Base-by-base conservation (phyloP, 345 rosid genomes). In the Eutrema yunnanense region DNA sequence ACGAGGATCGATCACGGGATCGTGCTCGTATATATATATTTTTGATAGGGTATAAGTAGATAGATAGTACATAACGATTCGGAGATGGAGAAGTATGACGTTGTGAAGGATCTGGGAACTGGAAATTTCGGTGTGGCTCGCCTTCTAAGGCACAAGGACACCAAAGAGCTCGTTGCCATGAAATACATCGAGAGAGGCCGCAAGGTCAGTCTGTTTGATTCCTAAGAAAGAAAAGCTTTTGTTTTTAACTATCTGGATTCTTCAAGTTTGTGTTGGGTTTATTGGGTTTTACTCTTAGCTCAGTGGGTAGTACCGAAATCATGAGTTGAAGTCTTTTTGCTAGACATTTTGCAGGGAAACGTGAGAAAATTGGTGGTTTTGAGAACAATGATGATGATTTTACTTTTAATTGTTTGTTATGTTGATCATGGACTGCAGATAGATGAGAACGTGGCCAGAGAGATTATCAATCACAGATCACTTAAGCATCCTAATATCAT, bases 51-150 rank as follows among this genome's bases (percentile, higher is more conserved):
- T 22, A 22, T 22, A 56, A 26, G 47, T 52, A 43, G 32, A 33
- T 43, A 66, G 26, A 11, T 56, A 30, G 33, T 30, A 38, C 16
- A 48, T 65, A 63, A 9, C 52, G 66, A 13, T 64, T 65, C 26
- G 50, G 44, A 41, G 41, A 62, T 92, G 98, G 96, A 92, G 9
- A 90, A 84, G 64, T 90, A 92, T 72, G 88, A 92, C 60, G 78
- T 83, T 60, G 90, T 92, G 29, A 88, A 90, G 81, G 88, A 92
- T 82, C 75, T 92, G 74, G 98, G 98, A 69, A 79, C 90, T 62
- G 96, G 98, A 9, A 92, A 92, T 81, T 90, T 92, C 47, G 96
- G 96, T 16, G 91, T 92, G 42, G 95, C 98, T 50, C 86, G 96
- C 73, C 96, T 92, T 36, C 22, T 92, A 64, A 78, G 83, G 72